Evolutionary conservation across 164 flowering plant species (phyloP).

Genomic region (Buxus sempervirens): DNA sequence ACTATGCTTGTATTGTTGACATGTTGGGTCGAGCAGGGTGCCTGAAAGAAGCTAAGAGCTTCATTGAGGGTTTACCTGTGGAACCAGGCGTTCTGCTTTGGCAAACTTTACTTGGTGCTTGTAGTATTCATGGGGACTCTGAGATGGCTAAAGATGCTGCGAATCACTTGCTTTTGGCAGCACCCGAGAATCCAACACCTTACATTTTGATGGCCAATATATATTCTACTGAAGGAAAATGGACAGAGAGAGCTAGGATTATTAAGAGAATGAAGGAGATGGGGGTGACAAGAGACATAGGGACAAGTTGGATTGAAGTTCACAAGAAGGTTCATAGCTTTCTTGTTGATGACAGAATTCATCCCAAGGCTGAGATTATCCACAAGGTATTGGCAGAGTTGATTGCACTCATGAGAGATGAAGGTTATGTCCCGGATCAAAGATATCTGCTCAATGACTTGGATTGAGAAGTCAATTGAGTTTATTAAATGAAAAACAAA

Average conservation of each 20-base stretch:
- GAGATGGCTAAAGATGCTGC: conserved; percentile 77
- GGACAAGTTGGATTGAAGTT: conserved; percentile 86
- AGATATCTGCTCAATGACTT: conserved; percentile 25
- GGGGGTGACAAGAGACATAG: conserved; percentile 65
- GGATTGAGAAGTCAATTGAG: background rate
- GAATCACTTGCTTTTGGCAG: conserved; percentile 33
- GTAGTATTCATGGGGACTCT: conserved; percentile 61
- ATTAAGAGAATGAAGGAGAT: conserved; percentile 71
- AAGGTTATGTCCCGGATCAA: conserved; percentile 54
- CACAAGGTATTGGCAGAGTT: conserved; percentile 43
- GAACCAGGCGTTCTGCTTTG: conserved; percentile 56
- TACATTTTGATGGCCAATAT: conserved; percentile 72
- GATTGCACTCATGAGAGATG: conserved; percentile 54
- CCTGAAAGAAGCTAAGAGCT: conserved; percentile 57
- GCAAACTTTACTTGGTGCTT: conserved; percentile 87
- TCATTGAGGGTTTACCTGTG: conserved; percentile 49
- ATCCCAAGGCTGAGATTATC: conserved; percentile 45
- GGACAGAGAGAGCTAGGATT: conserved; percentile 65
- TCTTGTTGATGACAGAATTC: conserved; percentile 61
- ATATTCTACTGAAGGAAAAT: conserved; percentile 60
- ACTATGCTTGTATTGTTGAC: conserved; percentile 83
- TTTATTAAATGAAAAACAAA: background rate
- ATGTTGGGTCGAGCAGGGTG: conserved; percentile 82
- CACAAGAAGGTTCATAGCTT: conserved; percentile 65
- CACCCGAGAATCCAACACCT: conserved; percentile 53